Evolutionary conservation across 2,329 filamentous ascomycete genomes (phyloP).

Genomic region (Didymella pomorum): DNA sequence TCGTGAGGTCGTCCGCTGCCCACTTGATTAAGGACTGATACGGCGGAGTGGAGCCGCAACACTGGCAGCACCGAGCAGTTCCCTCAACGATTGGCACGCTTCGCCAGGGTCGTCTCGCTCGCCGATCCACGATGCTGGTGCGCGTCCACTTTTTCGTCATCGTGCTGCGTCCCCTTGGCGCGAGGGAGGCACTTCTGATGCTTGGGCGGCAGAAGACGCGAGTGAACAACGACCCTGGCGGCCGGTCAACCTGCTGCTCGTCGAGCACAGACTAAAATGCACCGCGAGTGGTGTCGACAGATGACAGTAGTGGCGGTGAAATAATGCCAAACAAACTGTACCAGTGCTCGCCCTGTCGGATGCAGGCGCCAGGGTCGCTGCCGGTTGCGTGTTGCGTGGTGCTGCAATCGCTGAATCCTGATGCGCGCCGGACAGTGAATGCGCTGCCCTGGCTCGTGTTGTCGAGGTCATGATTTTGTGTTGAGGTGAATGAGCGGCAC

Average conservation of each 20-base stretch:
- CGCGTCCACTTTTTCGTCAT: conserved; percentile 32
- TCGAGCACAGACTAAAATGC: conserved; percentile 13
- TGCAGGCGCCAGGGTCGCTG: conserved; percentile 9
- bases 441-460: conserved; percentile 14
- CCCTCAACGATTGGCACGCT: conserved; percentile 26
- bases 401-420: conserved; percentile 1
- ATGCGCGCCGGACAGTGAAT: conserved; percentile 13
- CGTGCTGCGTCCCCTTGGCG: conserved; percentile 27
- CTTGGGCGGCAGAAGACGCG: conserved; percentile 12
- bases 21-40: conserved; percentile 23
- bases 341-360: conserved; percentile 4
- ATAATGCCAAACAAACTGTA: conserved; percentile 7
- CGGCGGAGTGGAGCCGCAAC: conserved; percentile 17
- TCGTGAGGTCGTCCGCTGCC: conserved; percentile 26
- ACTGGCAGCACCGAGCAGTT: conserved; percentile 10
- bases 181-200: conserved; percentile 19
- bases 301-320: conserved; percentile 30
- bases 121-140: conserved; percentile 25
- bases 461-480: conserved; percentile 21
- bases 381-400: not conserved
- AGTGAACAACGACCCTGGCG: conserved; percentile 6
- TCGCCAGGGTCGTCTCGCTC: conserved; percentile 32
- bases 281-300: conserved; percentile 19
- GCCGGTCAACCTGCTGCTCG: conserved; percentile 24
- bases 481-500: conserved; percentile 27